Evolutionary conservation across 208 protist genomes (phyloP), one percentile per base, ranked within the genome.

Genomic region (Crithidia bombi): DNA sequence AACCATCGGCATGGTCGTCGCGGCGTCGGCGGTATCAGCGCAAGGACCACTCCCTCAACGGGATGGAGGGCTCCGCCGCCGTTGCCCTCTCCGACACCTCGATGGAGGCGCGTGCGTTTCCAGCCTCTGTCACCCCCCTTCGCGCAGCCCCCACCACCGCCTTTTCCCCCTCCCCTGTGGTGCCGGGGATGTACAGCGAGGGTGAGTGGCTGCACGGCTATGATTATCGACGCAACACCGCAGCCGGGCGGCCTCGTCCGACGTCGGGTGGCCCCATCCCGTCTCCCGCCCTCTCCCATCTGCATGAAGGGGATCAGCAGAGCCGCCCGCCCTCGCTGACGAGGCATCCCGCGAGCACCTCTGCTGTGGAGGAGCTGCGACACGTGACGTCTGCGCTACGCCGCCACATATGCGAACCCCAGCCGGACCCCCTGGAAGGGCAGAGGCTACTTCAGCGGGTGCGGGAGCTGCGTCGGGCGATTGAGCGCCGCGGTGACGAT

Each of bases 381-480:
- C n/a, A 30, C 0, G 58, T 84, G 12, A 78, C 78, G 0, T 51
- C 59, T 23, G 69, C 75, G 30, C 83, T 88, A 43, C 69, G 55
- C 10, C 52, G 69, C 2, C 78, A 85, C 56, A 64, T 82, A 0
- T 64, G 73, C 3, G 46, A 51, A 9, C 55, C 49, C 5, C 55
- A 65, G 58, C 65, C 71, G 15, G 69, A 80, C 47, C 57, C 73
- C 5, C 11, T 26, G 21, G 76, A 79, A 59, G 73, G 78, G 21
- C 73, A 64, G 39, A 55, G 70, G 41, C 75, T 88, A 35, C 76
- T 80, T 43, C 44, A 56, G 28, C 72, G 76, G 47, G 77, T 85
- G 63, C 78, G 75, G 1, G 43, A 35, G 23, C 56, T 88, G 69
- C 71, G 79, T 46, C 33, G 68, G 41, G 67, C 46, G 63, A 68